Percentiles rank a stretch among this genome's conserved stretches.
Conservation (phyloP, 129 eudicot genomes). For the Flaveria trinervia region DNA sequence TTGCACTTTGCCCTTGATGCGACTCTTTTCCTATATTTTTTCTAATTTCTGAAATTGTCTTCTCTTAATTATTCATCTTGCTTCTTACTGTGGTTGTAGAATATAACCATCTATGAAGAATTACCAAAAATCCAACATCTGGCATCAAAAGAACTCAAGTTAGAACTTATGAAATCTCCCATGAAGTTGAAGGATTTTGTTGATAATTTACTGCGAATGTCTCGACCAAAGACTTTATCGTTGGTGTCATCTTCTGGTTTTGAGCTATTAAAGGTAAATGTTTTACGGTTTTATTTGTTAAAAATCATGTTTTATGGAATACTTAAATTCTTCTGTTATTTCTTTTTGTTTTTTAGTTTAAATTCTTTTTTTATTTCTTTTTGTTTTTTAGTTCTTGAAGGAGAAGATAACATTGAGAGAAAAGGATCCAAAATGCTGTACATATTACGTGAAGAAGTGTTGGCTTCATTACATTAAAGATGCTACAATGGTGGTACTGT, state of each 20-base stretch:
- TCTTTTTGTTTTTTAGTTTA: conserved; percentile 31
- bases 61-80: background rate
- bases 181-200: conserved; percentile 35
- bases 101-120: conserved; percentile 47
- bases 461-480: conserved; percentile 60
- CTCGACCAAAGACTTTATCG: conserved; percentile 38
- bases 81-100: conserved; percentile 33
- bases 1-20: no score
- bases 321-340: background rate
- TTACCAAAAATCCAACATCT: conserved; percentile 23
- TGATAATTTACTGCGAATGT: conserved; percentile 44
- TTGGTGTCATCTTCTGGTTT: conserved; percentile 51
- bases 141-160: conserved; percentile 25
- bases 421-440: conserved; percentile 52
- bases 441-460: conserved; percentile 50
- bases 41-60: conserved; percentile 9
- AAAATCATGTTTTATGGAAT: background rate
- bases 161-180: conserved; percentile 45
- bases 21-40: background rate
- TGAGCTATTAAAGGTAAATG: conserved; percentile 47
- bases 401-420: conserved; percentile 47
- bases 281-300: background rate
- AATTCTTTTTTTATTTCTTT: background rate
- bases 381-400: conserved; percentile 42
- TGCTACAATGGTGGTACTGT: conserved; percentile 29